Evolutionary conservation across 1,284 basidiomycete genomes (phyloP).

Genomic region (Neonothopanus nambi): DNA sequence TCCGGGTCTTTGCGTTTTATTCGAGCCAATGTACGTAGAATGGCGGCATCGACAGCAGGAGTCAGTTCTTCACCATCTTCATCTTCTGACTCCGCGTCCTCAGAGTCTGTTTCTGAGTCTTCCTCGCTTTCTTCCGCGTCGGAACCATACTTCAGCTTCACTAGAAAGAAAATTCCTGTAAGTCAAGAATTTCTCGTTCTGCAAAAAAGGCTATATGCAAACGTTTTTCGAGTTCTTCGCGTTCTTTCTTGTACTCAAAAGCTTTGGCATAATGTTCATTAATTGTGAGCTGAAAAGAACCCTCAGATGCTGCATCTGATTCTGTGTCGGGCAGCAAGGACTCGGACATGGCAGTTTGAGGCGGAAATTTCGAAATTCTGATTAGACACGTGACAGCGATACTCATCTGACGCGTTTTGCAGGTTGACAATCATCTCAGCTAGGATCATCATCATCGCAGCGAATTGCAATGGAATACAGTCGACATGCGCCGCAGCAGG

Average conservation of each 20-base stretch:
- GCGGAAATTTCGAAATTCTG: slow-evolving; percentile 7
- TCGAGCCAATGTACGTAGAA: slow-evolving; percentile 86
- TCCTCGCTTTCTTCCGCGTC: slow-evolving; percentile 53
- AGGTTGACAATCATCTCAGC: not conserved
- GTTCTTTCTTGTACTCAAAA: slow-evolving; percentile 77
- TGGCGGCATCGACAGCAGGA: slow-evolving; percentile 92
- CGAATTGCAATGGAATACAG: too few relatives aligned
- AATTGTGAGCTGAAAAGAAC: slow-evolving; percentile 59
- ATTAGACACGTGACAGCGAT: not conserved
- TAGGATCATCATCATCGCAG: not conserved
- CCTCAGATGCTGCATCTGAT: slow-evolving; percentile 38
- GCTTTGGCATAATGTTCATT: slow-evolving; percentile 85
- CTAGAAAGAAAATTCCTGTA: slow-evolving; percentile 41
- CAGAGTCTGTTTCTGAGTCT: slow-evolving; percentile 59
- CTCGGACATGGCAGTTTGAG: not conserved
- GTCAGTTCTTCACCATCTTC: slow-evolving; percentile 96
- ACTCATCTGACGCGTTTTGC: not conserved
- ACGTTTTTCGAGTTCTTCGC: slow-evolving; percentile 82
- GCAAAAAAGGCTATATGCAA: slow-evolving; percentile 25
- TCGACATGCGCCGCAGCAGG: not conserved
- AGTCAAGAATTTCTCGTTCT: not conserved
- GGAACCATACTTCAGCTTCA: slow-evolving; percentile 86
- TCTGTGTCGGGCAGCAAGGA: slow-evolving; percentile 51
- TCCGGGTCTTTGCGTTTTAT: slow-evolving; percentile 85
- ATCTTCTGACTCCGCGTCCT: slow-evolving; percentile 85